Conservation (phyloP, 1,139 yeast genomes). For the Kodamaea plutei region DNA sequence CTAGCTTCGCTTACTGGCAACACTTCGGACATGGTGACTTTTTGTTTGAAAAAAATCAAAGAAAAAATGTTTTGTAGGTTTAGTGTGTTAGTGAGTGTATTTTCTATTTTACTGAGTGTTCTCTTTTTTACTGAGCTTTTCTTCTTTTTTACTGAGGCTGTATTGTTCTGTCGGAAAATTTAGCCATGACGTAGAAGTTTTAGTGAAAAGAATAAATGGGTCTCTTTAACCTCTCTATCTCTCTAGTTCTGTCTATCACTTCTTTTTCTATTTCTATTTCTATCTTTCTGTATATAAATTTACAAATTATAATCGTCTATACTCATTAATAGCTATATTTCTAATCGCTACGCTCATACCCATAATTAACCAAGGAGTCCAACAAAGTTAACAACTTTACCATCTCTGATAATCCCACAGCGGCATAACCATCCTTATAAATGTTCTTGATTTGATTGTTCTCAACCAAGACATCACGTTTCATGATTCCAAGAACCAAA, state of each 20-base stretch:
- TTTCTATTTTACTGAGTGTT: not conserved
- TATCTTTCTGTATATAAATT: no score
- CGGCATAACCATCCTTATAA: constrained; percentile 19
- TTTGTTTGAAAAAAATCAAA: no score
- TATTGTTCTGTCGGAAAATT: no score
- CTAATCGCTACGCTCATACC: constrained; percentile 2
- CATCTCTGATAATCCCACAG: constrained; percentile 42
- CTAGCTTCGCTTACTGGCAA: constrained; percentile 1
- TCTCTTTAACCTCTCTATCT: no score
- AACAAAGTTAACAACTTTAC: constrained; percentile 55
- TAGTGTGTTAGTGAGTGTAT: not conserved
- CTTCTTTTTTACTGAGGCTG: no score
- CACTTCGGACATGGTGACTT: constrained; percentile 1
- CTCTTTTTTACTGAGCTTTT: not conserved
- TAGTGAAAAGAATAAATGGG: no score
- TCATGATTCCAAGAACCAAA: constrained; percentile 63
- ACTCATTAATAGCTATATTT: not conserved
- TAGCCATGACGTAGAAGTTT: no score
- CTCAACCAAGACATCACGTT: constrained; percentile 55
- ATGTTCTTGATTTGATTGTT: constrained; percentile 16
- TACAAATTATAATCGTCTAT: no score
- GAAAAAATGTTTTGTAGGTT: no score
- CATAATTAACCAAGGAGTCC: constrained; percentile 48
- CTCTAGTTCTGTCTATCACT: no score
- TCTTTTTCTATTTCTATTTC: no score